Conservation (phyloP, 257 asterid genomes). For the Fraxinus cuspidata region DNA sequence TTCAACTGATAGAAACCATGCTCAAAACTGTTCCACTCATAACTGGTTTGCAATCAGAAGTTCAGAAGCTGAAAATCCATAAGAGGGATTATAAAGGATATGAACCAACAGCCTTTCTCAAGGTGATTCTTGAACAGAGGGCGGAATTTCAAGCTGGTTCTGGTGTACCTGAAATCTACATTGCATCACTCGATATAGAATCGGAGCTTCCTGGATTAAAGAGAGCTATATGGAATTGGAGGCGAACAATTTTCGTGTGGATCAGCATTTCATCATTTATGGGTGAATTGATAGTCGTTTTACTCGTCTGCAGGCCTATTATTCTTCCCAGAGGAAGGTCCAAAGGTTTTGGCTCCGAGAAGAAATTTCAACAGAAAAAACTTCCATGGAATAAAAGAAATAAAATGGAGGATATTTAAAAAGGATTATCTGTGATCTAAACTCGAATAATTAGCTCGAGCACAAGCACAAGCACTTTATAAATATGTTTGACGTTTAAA, state of each 20-base stretch:
- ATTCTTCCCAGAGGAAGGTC: conserved; percentile 38
- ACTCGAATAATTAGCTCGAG: conserved; percentile 22
- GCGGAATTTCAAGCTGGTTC: conserved; percentile 47
- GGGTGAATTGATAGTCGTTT: conserved; percentile 16
- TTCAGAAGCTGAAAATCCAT: conserved; percentile 42
- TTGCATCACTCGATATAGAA: conserved; percentile 40
- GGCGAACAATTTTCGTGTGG: conserved; percentile 55
- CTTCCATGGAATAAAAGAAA: conserved; percentile 24
- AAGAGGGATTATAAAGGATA: conserved; percentile 41
- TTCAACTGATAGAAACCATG: conserved; percentile 38
- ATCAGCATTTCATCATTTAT: conserved; percentile 19
- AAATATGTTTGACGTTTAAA: neutral
- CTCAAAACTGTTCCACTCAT: conserved; percentile 47
- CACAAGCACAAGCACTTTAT: neutral
- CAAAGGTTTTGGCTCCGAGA: conserved; percentile 10
- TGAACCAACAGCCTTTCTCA: conserved; percentile 39
- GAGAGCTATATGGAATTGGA: conserved; percentile 49
- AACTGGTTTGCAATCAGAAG: conserved; percentile 54
- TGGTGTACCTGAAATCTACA: conserved; percentile 57
- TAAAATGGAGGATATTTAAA: neutral
- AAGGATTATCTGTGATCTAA: conserved; percentile 1
- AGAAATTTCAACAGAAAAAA: conserved; percentile 22
- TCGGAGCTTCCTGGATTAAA: conserved; percentile 50
- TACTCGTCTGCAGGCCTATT: conserved; percentile 37
- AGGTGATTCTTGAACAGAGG: conserved; percentile 52